Base-by-base conservation (phyloP, 441 rosid genomes). In the Erysimum cheiri region DNA sequence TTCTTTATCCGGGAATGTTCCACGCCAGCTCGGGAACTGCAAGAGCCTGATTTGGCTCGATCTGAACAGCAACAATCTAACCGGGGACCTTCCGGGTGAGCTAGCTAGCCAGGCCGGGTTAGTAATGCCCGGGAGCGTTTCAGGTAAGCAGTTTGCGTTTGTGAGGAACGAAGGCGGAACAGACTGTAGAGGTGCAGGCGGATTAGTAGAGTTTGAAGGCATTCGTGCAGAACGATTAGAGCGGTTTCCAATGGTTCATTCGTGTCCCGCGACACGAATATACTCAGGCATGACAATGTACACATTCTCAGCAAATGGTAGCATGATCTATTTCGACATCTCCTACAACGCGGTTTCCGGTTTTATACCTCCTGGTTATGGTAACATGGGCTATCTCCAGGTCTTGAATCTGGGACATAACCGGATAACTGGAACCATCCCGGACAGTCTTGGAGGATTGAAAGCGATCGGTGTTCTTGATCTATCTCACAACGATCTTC, bases 161-260 rank as follows among this genome's bases (percentile, higher is more conserved):
- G 94, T 93, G 54, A 87, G 98, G 78, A 89, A 93, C 14, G 97
- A 91, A 82, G 98, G 98, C 5, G 98, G 98, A 29, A 87, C 98
- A 2, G 85, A 90, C 53, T 93, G 98, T 67, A 81, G 98, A 69
- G 98, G 98, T 65, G 98, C 97, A 37, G 98, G 98, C 8, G 98
- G 97, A 13, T 81, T 93, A 8, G 93, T 91, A 44, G 98, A 93
- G 77, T 91, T 89, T 64, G 91, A 88, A 74, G 98, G 97, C 11
- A 89, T 93, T 59, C 86, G 98, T 4, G 60, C 89, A 3, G 85
- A 82, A 50, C 85, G 91, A 66, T 77, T 93, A 69, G 90, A 88
- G 77, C 83, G 77, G 64, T 85, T 85, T 47, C 90, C 96, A 1
- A 93, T 82, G 89, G 88, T 86, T 67, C 98, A 91, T 70, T 89